phyloP scores from a whole-genome alignment of 2,329 filamentous ascomycete species.

The Aspergillus amoenus region DNA sequence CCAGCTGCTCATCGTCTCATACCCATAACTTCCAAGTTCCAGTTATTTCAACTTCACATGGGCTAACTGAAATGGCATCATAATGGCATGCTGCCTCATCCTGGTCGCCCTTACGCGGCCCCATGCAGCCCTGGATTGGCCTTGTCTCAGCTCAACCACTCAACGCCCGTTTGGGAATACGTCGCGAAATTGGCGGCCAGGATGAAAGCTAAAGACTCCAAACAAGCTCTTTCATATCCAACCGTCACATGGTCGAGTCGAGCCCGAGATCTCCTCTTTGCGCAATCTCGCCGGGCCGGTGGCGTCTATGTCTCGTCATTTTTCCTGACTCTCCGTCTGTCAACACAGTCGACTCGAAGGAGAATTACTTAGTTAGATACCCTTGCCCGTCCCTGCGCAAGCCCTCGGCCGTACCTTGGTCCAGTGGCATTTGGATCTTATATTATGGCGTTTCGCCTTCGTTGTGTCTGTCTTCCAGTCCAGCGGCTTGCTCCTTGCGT shows the following conservation, averaged over 20 bases:
- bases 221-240: background rate
- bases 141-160: background rate
- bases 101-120: background rate
- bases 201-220: background rate
- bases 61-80: background rate
- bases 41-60: no score
- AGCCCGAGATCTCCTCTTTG: background rate
- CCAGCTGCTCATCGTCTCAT: no score
- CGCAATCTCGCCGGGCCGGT: background rate
- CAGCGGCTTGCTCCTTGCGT: no score
- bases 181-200: slow-evolving; percentile 2
- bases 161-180: background rate
- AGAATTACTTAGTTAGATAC: background rate
- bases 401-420: background rate
- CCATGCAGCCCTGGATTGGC: background rate
- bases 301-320: no score
- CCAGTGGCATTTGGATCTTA: background rate
- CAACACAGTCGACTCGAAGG: no score
- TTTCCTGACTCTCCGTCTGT: no score
- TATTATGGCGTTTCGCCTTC: background rate
- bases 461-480: no score
- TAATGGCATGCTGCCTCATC: background rate
- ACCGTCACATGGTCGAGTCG: background rate
- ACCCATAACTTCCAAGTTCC: no score
- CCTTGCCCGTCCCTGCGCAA: background rate